Evolutionary conservation across 345 rosid species (phyloP).

Genomic region (Eutrema heterophyllum): DNA sequence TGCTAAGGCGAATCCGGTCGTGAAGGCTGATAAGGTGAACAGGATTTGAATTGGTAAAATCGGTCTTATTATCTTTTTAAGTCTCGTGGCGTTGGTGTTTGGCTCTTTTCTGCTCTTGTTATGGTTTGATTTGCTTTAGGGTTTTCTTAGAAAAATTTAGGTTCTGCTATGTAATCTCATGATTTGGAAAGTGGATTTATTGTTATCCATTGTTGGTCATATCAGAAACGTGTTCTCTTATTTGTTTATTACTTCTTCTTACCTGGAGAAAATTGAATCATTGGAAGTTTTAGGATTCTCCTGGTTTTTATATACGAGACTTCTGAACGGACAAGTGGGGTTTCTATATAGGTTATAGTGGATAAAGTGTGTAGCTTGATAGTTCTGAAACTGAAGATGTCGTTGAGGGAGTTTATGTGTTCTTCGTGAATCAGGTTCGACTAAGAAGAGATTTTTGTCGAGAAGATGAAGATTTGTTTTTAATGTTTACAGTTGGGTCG

Average conservation of each 20-base stretch:
- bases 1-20: conserved; percentile 72
- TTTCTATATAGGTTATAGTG: neutral
- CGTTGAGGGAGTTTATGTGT: neutral
- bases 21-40: conserved; percentile 69
- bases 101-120: conserved; percentile 9
- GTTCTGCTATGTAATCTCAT: conserved; percentile 22
- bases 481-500: too few relatives aligned
- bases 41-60: conserved; percentile 43
- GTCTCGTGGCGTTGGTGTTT: conserved; percentile 21
- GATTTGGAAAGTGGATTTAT: conserved; percentile 2
- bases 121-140: conserved; percentile 21
- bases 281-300: neutral
- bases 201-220: neutral
- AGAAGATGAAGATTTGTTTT: too few relatives aligned
- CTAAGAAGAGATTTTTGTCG: too few relatives aligned
- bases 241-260: neutral
- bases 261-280: neutral
- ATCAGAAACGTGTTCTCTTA: neutral
- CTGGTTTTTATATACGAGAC: neutral
- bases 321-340: neutral
- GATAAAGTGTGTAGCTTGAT: neutral
- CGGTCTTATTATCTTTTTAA: neutral
- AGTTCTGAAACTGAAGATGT: neutral
- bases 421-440: too few relatives aligned
- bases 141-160: conserved; percentile 2